A percentile compares a stretch with the other conserved stretches of the same genome.
These are phyloP conservation scores for Hypoxylon sp. DNA, from an alignment of 2,329 filamentous ascomycete species.

Conservation along the genomic window DNA sequence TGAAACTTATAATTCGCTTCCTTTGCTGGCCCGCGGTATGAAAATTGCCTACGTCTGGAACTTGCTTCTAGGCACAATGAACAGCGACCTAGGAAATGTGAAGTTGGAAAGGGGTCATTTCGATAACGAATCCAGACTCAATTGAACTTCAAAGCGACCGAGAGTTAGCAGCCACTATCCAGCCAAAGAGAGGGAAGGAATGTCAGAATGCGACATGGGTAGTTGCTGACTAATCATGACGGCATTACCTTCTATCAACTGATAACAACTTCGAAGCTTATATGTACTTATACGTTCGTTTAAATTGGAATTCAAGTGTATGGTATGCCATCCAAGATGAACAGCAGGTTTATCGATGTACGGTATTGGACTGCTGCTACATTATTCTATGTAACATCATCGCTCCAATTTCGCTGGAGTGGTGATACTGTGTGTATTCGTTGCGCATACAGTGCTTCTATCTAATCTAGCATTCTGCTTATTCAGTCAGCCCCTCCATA, in stretches of 20 bases:
- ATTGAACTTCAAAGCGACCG: neutral
- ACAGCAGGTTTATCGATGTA: neutral
- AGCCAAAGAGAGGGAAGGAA: neutral
- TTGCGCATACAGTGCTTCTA: neutral
- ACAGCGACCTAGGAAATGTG: neutral
- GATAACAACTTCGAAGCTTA: no score
- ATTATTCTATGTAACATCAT: neutral
- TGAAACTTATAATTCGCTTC: neutral
- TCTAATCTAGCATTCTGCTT: conserved; percentile 12
- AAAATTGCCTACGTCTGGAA: neutral
- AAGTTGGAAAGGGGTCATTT: conserved; percentile 1
- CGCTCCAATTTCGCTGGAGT: neutral
- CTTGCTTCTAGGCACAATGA: neutral
- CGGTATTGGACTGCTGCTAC: neutral
- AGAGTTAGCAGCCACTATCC: neutral
- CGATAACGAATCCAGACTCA: neutral
- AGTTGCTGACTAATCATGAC: conserved; percentile 36
- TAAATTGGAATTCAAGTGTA: neutral
- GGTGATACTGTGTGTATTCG: neutral
- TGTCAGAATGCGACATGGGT: neutral
- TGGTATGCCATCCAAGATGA: no score
- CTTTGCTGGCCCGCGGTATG: neutral
- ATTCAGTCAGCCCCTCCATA: conserved; percentile 9
- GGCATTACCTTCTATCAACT: conserved; percentile 16
- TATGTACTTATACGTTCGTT: no score